A percentile compares a stretch with the other conserved stretches of the same genome.
Evolutionary conservation across 768 basidiomycete species (phyloP).

Genomic region (Auricularia auricula-judae): DNA sequence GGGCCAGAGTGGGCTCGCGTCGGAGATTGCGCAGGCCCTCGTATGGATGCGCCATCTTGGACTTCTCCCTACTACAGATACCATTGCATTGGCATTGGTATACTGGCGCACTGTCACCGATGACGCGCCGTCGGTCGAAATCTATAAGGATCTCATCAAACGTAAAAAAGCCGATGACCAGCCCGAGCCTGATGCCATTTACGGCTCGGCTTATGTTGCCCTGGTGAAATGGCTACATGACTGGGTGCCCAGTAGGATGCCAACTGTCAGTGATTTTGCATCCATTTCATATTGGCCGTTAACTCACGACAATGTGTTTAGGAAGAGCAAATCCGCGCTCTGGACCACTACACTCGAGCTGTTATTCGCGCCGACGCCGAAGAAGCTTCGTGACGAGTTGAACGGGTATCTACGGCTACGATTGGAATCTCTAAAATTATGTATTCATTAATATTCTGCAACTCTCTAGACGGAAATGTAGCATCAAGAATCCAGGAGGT

Average conservation of each 20-base stretch:
- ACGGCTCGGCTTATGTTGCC: background rate
- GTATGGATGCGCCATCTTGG: background rate
- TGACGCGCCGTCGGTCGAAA: background rate
- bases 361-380: background rate
- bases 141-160: background rate
- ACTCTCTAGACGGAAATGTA: no score
- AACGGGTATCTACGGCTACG: no score
- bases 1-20: background rate
- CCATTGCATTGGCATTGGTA: background rate
- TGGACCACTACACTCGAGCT: background rate
- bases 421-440: no score
- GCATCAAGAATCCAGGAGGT: no score
- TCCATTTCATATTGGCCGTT: background rate
- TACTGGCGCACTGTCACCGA: slow-evolving; percentile 1
- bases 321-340: background rate
- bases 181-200: background rate
- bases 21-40: background rate
- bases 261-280: background rate
- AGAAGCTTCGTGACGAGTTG: background rate
- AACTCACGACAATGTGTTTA: background rate
- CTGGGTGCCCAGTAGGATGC: background rate
- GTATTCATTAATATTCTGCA: no score
- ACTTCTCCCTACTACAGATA: background rate
- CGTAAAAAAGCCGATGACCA: background rate
- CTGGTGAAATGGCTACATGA: background rate